Conservation (phyloP, 495 filamentous ascomycete species). For the Neurospora sp. region DNA sequence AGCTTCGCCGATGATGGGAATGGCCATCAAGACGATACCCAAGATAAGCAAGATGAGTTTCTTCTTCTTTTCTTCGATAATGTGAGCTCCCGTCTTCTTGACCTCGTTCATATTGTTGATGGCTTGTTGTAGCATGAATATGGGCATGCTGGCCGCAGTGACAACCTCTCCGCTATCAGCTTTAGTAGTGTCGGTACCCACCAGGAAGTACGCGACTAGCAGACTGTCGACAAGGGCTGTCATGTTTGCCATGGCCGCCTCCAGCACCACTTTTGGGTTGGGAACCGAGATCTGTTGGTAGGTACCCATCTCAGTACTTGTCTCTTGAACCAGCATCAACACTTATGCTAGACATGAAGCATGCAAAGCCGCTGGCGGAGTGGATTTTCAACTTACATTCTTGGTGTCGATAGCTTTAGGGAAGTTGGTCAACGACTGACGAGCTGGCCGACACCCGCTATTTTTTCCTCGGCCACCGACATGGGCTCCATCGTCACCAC, state of each 20-base stretch:
- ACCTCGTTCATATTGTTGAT: slow-evolving; percentile 2
- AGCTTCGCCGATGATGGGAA: slow-evolving; percentile 4
- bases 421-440: background rate
- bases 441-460: no score
- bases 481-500: background rate
- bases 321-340: background rate
- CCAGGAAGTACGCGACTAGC: background rate
- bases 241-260: slow-evolving; percentile 1
- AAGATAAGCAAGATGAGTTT: slow-evolving; percentile 3
- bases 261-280: background rate
- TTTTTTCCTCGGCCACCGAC: background rate
- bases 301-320: background rate
- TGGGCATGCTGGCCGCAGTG: background rate
- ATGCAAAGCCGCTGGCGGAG: no score
- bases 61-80: slow-evolving; percentile 1
- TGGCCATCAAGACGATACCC: slow-evolving; percentile 1
- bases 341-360: no score
- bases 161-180: background rate
- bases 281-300: background rate
- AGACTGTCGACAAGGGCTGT: background rate
- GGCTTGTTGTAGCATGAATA: background rate
- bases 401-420: background rate
- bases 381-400: no score
- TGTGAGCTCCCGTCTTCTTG: slow-evolving; percentile 1
- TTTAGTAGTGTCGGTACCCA: background rate